Evolutionary conservation across 1,139 yeast species (phyloP), one percentile per base, ranked within the genome.

Genomic region (Zygosaccharomyces pseudobailii): DNA sequence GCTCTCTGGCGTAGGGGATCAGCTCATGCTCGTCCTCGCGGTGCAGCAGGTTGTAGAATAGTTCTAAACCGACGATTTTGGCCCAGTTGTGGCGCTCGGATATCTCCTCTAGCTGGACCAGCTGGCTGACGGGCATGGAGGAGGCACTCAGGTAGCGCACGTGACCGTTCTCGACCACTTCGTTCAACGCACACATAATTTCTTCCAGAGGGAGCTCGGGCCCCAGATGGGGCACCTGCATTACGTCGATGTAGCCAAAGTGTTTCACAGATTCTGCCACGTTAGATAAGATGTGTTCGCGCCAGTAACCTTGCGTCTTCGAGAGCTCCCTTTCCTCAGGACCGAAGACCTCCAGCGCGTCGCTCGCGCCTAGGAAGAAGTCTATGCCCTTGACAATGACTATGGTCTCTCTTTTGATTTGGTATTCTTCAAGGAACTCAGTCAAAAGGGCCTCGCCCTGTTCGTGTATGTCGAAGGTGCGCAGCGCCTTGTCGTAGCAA

Each of bases 21-120:
- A 76, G 60, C 58, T 77, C 78, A 45, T 72, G 58, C 57, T 77
- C 79, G 50, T 78, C 82, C 57, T 76, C 80, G 35, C 82, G 67
- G 55, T 74, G 66, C 9, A 77, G 47, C 54, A 78, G 65, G 55
- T 75, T 76, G 62, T 75, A 76, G 61, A 66, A 73, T 49, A 74
- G 42, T 62, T 78, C 82, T 75, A 75, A 73, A 38, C 74, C 67
- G 45, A 76, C 67, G 50, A 77, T 77, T 55, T 75, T 75, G 51
- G 65, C 66, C 75, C 76, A 75, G 5, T 70, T 71, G 54, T 70
- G 50, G 46, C 65, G 65, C 38, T 76, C 78, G 6, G 80, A 80
- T 45, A 69, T 63, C 43, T 55, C 59, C 55, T 76, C 79, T 55
- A 74, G 57, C 59, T 70, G 70, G 10, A 71, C 75, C 57, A 76